These are phyloP conservation scores for Actinomucor elegans DNA, from an alignment of 371 early-diverging fungal species.

Conservation along the genomic window DNA sequence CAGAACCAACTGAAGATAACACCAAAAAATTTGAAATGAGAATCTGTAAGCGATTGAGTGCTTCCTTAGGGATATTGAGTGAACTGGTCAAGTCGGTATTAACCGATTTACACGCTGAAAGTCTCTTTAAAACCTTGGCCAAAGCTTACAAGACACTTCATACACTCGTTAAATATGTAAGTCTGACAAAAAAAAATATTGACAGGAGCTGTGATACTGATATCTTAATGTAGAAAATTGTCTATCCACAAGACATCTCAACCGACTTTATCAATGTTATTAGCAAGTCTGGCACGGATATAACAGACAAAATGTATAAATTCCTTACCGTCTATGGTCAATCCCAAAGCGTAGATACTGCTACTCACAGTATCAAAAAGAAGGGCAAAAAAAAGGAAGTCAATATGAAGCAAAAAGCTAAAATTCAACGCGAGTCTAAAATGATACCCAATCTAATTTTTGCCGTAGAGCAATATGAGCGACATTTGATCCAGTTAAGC, in stretches of 20 bases:
- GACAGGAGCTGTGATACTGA: too few relatives aligned
- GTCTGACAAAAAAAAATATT: too few relatives aligned
- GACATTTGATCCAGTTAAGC: conserved; percentile 61
- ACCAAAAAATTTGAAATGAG: conserved; percentile 27
- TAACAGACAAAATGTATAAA: conserved; percentile 52
- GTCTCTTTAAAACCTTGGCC: conserved; percentile 36
- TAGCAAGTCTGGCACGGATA: conserved; percentile 24
- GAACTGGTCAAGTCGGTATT: conserved; percentile 35
- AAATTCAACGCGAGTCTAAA: conserved; percentile 61
- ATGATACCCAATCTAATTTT: conserved; percentile 67
- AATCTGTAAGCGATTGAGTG: conserved; percentile 27
- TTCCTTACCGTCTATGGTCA: conserved; percentile 49
- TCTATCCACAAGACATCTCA: conserved; percentile 24
- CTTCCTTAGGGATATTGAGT: conserved; percentile 23
- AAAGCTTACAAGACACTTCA: conserved; percentile 43
- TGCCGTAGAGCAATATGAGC: conserved; percentile 69
- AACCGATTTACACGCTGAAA: conserved; percentile 37
- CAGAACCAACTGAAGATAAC: conserved; percentile 8
- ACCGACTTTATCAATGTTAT: conserved; percentile 36
- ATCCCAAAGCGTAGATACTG: conserved; percentile 7
- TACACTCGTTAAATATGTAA: conserved; percentile 51
- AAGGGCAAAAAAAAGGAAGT: conserved; percentile 28
- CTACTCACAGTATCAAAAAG: conserved; percentile 2
- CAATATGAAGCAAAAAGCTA: conserved; percentile 38
- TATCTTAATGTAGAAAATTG: conserved; percentile 51